These are phyloP conservation scores for Mesostigma viride DNA, from an alignment of 139 green algal genomes.

Conservation along the genomic window DNA sequence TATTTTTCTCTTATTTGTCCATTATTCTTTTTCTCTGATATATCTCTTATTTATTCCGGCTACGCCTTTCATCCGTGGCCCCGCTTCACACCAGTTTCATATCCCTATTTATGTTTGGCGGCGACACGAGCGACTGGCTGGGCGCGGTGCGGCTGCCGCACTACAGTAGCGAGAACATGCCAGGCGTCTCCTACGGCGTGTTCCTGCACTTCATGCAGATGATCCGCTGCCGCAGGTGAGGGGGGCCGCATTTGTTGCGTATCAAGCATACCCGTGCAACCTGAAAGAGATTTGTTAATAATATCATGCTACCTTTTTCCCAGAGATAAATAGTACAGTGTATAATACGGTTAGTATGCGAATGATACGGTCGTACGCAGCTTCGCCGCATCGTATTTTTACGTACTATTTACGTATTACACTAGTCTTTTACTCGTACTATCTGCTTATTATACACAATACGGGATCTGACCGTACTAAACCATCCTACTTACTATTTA, in stretches of 20 bases:
- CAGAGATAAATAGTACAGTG: neutral
- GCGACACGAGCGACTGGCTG: conserved; percentile 71
- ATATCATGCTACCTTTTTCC: neutral
- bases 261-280: neutral
- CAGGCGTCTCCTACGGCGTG: conserved; percentile 48
- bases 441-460: no score
- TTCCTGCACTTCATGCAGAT: conserved; percentile 26
- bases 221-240: neutral
- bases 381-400: no score
- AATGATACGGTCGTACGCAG: no score
- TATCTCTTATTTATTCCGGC: neutral
- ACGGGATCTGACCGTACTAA: no score
- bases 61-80: neutral
- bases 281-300: neutral
- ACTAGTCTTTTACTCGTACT: no score
- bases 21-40: neutral
- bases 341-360: no score
- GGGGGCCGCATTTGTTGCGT: neutral
- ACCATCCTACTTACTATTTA: no score
- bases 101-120: conserved; percentile 36
- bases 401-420: no score
- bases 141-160: conserved; percentile 73
- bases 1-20: neutral
- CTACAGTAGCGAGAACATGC: conserved; percentile 75
- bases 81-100: neutral